These are phyloP conservation scores for Magnaporthiopsis rhizophila DNA, from an alignment of 2,329 filamentous ascomycete genomes.

Conservation along the genomic window DNA sequence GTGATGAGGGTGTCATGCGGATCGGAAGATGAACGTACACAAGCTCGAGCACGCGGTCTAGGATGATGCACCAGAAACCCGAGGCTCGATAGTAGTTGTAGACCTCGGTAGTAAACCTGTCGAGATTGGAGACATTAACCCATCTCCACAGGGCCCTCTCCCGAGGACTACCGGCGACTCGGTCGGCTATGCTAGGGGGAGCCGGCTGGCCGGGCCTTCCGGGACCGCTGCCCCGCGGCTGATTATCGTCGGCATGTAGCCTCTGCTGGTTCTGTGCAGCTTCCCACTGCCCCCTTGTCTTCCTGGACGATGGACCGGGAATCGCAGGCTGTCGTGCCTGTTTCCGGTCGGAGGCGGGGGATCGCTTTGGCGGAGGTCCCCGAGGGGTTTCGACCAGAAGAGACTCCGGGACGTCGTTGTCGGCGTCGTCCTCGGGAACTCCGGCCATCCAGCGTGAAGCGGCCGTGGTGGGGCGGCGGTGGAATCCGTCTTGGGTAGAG, in stretches of 20 bases:
- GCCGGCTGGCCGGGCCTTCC: conserved; percentile 19
- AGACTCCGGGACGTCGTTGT: conserved; percentile 57
- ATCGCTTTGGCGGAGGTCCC: conserved; percentile 15
- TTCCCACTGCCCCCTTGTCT: conserved; percentile 46
- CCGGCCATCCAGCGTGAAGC: conserved; percentile 16
- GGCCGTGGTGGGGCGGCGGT: conserved; percentile 1
- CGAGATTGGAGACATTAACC: conserved; percentile 84
- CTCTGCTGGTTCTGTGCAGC: conserved; percentile 42
- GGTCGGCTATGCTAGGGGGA: conserved; percentile 19
- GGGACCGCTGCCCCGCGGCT: conserved; percentile 14
- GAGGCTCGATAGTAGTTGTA: conserved; percentile 81
- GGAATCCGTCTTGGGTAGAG: not conserved
- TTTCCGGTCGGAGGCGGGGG: conserved; percentile 10
- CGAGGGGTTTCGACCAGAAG: conserved; percentile 48
- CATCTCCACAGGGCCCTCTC: conserved; percentile 87
- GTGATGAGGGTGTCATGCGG: not conserved
- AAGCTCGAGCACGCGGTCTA: conserved; percentile 63
- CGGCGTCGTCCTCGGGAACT: conserved; percentile 37
- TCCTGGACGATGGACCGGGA: conserved; percentile 34
- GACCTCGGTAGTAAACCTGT: conserved; percentile 76
- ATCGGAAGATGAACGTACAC: conserved; percentile 44
- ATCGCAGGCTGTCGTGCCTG: conserved; percentile 18
- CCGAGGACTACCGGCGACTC: conserved; percentile 34
- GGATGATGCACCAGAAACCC: conserved; percentile 76
- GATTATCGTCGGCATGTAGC: conserved; percentile 32